Percentiles rank a stretch among this genome's conserved stretches.
phyloP scores from a whole-genome alignment of 2,329 filamentous ascomycete species.

The Ascochyta clinopodiicola region DNA sequence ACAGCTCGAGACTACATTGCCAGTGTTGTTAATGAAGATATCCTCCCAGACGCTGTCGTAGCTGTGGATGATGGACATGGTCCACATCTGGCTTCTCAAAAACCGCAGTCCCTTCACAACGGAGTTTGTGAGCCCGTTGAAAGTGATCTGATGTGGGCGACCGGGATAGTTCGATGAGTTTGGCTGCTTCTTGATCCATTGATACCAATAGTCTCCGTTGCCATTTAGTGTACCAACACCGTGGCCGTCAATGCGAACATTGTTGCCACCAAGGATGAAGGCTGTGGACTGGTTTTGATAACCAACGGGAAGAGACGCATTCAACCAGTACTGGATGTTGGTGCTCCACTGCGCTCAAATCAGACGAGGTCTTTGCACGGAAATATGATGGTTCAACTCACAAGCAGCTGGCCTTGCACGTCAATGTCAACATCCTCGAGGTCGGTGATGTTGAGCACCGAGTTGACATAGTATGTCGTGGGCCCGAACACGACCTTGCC shows the following conservation, averaged over 20 bases:
- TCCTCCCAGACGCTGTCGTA: conserved; percentile 56
- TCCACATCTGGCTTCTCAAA: conserved; percentile 67
- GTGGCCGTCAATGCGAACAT: conserved; percentile 58
- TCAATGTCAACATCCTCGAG: conserved; percentile 37
- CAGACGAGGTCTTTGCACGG: too few species aligned
- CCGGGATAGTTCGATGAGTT: conserved; percentile 39
- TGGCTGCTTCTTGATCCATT: conserved; percentile 49
- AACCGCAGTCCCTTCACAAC: conserved; percentile 58
- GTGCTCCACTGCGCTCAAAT: conserved; percentile 27
- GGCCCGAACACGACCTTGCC: conserved; percentile 30
- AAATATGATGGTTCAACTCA: background rate
- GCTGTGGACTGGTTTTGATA: conserved; percentile 42
- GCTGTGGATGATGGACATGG: conserved; percentile 61
- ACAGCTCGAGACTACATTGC: conserved; percentile 28
- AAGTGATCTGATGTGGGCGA: conserved; percentile 61
- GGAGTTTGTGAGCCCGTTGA: conserved; percentile 58
- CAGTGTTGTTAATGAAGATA: conserved; percentile 60
- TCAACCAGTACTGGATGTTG: conserved; percentile 40
- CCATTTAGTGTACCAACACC: conserved; percentile 63
- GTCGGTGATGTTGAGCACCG: conserved; percentile 29
- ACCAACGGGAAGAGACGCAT: conserved; percentile 40
- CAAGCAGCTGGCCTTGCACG: conserved; percentile 30
- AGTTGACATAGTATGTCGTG: conserved; percentile 34
- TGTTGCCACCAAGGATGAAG: conserved; percentile 55
- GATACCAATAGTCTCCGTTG: conserved; percentile 67